These are phyloP conservation scores for Globisporangium radiosum DNA, from an alignment of 352 stramenopile genomes.

Conservation along the genomic window DNA sequence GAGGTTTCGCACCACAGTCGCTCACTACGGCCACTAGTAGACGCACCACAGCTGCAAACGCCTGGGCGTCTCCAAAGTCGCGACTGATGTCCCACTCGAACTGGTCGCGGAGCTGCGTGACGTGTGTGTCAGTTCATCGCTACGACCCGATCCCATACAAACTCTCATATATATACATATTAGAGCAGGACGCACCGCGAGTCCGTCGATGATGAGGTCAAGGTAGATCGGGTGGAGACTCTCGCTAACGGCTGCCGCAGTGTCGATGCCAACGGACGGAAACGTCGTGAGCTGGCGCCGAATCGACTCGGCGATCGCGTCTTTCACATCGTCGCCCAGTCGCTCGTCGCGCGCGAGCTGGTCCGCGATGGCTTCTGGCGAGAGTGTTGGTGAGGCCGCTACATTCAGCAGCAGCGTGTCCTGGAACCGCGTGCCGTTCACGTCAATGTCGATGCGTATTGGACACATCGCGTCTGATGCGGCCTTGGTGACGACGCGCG, in stretches of 20 bases:
- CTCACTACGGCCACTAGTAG: neutral
- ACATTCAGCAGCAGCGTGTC: constrained; percentile 67
- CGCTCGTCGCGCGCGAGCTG: constrained; percentile 60
- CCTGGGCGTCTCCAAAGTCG: constrained; percentile 33
- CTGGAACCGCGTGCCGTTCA: constrained; percentile 68
- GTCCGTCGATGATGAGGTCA: constrained; percentile 59
- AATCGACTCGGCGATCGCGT: constrained; percentile 66
- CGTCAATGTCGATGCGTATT: constrained; percentile 71
- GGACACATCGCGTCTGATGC: constrained; percentile 52
- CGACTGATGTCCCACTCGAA: constrained; percentile 77
- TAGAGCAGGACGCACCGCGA: constrained; percentile 28
- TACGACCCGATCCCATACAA: neutral
- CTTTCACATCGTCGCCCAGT: constrained; percentile 39
- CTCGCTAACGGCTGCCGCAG: constrained; percentile 10
- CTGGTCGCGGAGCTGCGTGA: constrained; percentile 55
- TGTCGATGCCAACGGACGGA: constrained; percentile 29
- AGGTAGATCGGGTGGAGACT: constrained; percentile 61
- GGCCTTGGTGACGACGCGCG: neutral
- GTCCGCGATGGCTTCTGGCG: constrained; percentile 45
- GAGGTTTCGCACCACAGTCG: too few species aligned
- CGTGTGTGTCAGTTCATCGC: neutral
- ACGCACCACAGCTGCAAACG: constrained; percentile 39
- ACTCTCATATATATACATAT: neutral
- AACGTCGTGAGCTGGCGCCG: constrained; percentile 62
- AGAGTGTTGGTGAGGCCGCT: constrained; percentile 14